phyloP scores from a whole-genome alignment of 2,329 filamentous ascomycete species.

The Xylariomycetidae sp. region DNA sequence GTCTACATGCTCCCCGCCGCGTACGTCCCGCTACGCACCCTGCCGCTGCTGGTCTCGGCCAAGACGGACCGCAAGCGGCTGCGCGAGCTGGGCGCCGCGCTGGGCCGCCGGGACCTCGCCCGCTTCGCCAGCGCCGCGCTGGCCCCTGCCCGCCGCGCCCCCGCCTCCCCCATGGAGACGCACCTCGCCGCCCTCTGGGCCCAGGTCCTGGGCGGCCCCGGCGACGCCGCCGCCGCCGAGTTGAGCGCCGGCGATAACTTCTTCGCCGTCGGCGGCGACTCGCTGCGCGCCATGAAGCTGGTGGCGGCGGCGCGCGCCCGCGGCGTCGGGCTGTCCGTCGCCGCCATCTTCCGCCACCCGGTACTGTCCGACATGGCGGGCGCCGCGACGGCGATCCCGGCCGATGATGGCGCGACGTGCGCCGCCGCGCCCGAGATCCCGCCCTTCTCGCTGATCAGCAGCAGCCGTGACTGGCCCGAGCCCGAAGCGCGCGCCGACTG shows the following conservation, averaged over 20 bases:
- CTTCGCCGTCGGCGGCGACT: conserved; percentile 35
- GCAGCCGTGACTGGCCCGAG: conserved; percentile 26
- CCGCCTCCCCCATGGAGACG: conserved; percentile 32
- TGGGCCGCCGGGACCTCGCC: conserved; percentile 35
- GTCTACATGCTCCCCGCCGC: conserved; percentile 43
- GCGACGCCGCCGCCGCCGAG: conserved; percentile 25
- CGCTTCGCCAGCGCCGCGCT: conserved; percentile 23
- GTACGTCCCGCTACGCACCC: conserved; percentile 38
- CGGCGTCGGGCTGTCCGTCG: conserved; percentile 36
- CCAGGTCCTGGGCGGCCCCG: conserved; percentile 31
- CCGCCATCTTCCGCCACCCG: conserved; percentile 39
- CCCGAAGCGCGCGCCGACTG: conserved; percentile 31
- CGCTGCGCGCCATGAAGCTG: conserved; percentile 45
- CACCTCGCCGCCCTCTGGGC: conserved; percentile 32
- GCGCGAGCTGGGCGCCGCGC: conserved; percentile 36
- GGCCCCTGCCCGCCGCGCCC: conserved; percentile 28
- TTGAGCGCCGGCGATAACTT: conserved; percentile 26
- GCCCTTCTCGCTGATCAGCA: conserved; percentile 36
- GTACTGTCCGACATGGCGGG: conserved; percentile 38
- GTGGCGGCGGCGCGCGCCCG: conserved; percentile 36
- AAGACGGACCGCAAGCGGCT: conserved; percentile 45
- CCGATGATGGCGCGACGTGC: conserved; percentile 18
- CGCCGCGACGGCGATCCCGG: conserved; percentile 27
- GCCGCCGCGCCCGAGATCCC: conserved; percentile 21
- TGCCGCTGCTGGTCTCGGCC: conserved; percentile 42